Evolutionary conservation across 176 grass and related monocot genomes (phyloP), one percentile per base, ranked within the genome.

Genomic region (Themeda triandra): DNA sequence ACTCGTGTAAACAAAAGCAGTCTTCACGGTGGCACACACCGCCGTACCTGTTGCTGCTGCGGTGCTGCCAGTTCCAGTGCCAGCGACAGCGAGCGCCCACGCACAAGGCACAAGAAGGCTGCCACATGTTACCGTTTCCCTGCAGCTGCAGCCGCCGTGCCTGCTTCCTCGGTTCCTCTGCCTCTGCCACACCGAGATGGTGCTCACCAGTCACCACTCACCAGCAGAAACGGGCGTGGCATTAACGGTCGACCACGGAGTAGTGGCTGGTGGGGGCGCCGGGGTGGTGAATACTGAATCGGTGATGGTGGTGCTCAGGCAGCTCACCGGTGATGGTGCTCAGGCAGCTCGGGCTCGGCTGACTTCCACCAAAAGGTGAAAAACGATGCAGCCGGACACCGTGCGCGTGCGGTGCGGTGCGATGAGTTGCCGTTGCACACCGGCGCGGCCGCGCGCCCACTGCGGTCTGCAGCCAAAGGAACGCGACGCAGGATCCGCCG

Each of bases 181-280:
- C 24, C 14, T 29, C 23, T 18, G 8, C 14, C 29, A 53, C 27
- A 49, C 46, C 2, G 28, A 21, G 51, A 23, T 6, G n/a, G n/a
- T n/a, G n/a, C n/a, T n/a, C n/a, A n/a, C n/a, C n/a, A n/a, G n/a
- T n/a, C n/a, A n/a, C n/a, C n/a, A 14, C 45, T 1, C 25, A 17
- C 44, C 6, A 30, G 35, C 27, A 15, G 42, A 24, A 83, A 18
- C 14, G 3, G 37, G 5, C 27, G 37, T 14, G 36, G 53, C 35
- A n/a, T 75, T 66, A 81, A 87, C 86, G 80, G 80, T 78, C 80
- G 80, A 65, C 17, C 42, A 37, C 32, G 59, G 37, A 24, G 40
- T 29, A 24, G 32, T 33, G 32, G 32, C 32, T 32, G 53, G 80
- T 53, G 80, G 73, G 63, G 80, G 40, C 40, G 40, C 40, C 40